Conservation (phyloP, 768 basidiomycete species). For the Leccinum aurantiacum region DNA sequence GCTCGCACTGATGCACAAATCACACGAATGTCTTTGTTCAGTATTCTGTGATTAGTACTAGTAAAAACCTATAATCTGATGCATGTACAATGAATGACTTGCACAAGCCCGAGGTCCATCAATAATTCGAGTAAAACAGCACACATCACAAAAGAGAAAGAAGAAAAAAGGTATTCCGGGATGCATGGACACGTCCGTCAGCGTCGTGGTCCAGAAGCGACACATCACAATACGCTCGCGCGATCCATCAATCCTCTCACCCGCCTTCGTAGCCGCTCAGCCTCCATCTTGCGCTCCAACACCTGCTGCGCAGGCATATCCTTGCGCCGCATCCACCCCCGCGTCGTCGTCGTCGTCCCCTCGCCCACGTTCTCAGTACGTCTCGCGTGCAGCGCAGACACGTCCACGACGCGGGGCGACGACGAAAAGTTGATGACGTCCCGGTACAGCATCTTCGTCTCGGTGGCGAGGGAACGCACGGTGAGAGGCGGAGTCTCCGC, state of each 20-base stretch:
- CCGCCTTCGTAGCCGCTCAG: constrained; percentile 64
- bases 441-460: constrained; percentile 85
- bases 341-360: constrained; percentile 21
- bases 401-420: constrained; percentile 81
- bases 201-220: not conserved
- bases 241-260: constrained; percentile 72
- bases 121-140: no score
- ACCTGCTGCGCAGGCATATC: constrained; percentile 82
- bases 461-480: constrained; percentile 68
- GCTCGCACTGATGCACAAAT: no score
- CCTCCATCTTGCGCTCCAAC: constrained; percentile 72
- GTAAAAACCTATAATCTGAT: no score
- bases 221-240: constrained; percentile 38
- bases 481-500: constrained; percentile 48
- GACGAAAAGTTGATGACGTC: constrained; percentile 87
- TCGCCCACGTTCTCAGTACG: constrained; percentile 49
- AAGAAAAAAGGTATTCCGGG: no score
- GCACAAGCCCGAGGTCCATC: no score
- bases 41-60: no score
- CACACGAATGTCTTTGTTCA: no score
- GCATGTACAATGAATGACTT: no score
- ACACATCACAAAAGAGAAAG: no score
- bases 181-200: no score
- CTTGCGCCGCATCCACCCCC: constrained; percentile 79
- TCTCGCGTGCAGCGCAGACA: constrained; percentile 59